phyloP scores from a whole-genome alignment of 495 filamentous ascomycete species.

The Clohesyomyces aquaticus region DNA sequence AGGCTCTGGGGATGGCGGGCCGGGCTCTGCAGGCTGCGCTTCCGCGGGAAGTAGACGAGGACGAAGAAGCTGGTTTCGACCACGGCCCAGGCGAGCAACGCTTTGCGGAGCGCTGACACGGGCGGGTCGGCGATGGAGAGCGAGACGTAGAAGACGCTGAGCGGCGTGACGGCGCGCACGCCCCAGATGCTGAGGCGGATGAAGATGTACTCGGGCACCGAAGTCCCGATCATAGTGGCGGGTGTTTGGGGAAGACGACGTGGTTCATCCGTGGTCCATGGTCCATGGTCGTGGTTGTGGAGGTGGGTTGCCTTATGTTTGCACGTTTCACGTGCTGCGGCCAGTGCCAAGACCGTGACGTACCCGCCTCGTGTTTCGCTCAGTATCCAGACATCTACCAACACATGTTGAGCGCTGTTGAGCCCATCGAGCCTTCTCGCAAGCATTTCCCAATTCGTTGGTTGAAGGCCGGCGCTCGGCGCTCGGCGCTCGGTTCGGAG shows the following conservation, averaged over 20 bases:
- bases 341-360: no score
- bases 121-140: constrained; percentile 44
- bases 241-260: background rate
- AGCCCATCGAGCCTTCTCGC: no score
- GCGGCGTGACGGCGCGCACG: constrained; percentile 50
- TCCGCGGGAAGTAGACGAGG: constrained; percentile 60
- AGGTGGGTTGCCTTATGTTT: background rate
- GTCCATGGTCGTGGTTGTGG: background rate
- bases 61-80: constrained; percentile 59
- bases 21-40: constrained; percentile 52
- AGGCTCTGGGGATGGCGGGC: constrained; percentile 58
- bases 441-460: no score
- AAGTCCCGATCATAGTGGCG: constrained; percentile 34
- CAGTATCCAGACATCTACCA: no score
- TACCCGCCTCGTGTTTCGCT: no score
- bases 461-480: no score
- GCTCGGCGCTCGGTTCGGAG: no score
- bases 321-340: no score
- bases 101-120: constrained; percentile 37
- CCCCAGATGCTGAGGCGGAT: constrained; percentile 22
- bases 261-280: constrained; percentile 18
- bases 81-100: constrained; percentile 19
- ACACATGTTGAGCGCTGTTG: no score
- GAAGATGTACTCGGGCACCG: constrained; percentile 31
- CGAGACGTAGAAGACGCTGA: constrained; percentile 53